These are phyloP conservation scores for Pilatotrama ljubarskyi DNA, from an alignment of 768 basidiomycete genomes.

Conservation along the genomic window DNA sequence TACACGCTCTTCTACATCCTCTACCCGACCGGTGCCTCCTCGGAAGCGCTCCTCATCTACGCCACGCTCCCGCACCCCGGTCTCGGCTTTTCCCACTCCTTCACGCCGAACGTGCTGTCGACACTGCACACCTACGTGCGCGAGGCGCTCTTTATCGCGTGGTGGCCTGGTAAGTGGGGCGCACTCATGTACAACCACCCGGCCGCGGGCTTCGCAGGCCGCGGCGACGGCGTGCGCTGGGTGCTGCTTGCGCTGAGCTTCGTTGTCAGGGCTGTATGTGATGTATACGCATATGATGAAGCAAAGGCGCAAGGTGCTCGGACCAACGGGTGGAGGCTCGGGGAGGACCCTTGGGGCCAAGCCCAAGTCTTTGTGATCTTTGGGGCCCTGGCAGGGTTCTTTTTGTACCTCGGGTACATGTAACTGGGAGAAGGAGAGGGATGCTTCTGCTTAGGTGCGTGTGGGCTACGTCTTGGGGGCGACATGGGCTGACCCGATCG, in stretches of 20 bases:
- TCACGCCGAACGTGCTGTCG: slow-evolving; percentile 42
- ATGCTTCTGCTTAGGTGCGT: slow-evolving; percentile 8
- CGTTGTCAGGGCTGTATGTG: slow-evolving; percentile 40
- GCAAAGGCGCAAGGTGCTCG: slow-evolving; percentile 56
- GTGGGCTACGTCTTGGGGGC: not conserved
- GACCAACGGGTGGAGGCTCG: slow-evolving; percentile 25
- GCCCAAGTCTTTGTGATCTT: slow-evolving; percentile 32
- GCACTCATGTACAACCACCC: not conserved
- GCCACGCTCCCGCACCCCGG: slow-evolving; percentile 64
- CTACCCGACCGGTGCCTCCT: slow-evolving; percentile 91
- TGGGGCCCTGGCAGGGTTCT: not conserved
- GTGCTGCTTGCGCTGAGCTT: not conserved
- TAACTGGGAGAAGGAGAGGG: not conserved
- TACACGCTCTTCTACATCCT: slow-evolving; percentile 93
- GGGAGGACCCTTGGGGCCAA: slow-evolving; percentile 36
- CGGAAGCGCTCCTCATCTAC: slow-evolving; percentile 84
- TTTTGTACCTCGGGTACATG: not conserved
- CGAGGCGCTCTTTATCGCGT: slow-evolving; percentile 64
- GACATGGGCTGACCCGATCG: not conserved
- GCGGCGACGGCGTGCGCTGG: not conserved
- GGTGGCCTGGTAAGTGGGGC: slow-evolving; percentile 82
- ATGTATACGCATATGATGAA: slow-evolving; percentile 62
- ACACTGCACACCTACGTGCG: slow-evolving; percentile 56
- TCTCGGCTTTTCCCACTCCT: slow-evolving; percentile 34
- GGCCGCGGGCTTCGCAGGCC: too few species aligned